A percentile compares a stretch with the other conserved stretches of the same genome.
phyloP scores from a whole-genome alignment of 176 grass and related monocot species.

The Metroxylon sagu region DNA sequence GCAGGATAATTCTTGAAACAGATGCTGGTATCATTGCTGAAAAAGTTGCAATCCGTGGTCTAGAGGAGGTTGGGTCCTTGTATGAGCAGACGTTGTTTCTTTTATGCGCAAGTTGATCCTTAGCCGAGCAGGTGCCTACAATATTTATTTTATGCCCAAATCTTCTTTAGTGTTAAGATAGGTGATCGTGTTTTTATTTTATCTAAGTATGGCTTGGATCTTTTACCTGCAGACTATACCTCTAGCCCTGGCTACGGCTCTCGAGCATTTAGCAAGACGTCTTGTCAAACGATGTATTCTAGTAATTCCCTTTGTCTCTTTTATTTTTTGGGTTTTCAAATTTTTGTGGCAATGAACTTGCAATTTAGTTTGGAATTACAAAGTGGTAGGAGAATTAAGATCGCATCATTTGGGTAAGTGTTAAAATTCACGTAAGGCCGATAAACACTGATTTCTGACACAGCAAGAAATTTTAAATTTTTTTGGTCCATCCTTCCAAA shows the following conservation, averaged over 20 bases:
- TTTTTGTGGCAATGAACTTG: too few relatives aligned
- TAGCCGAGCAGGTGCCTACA: slow-evolving; percentile 1
- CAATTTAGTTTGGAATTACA: too few relatives aligned
- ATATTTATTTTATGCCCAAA: not conserved
- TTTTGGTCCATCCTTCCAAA: too few relatives aligned
- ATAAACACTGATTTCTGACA: too few relatives aligned
- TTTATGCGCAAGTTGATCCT: not conserved
- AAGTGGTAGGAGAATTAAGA: too few relatives aligned
- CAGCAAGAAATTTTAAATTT: too few relatives aligned
- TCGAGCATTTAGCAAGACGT: slow-evolving; percentile 3
- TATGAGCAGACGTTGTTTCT: not conserved
- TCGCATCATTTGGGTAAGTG: too few relatives aligned
- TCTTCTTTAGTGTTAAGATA: not conserved
- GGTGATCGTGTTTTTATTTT: not conserved
- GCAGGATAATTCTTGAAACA: slow-evolving; percentile 9
- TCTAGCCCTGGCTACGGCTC: not conserved
- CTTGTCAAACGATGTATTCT: not conserved
- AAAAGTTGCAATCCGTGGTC: slow-evolving; percentile 1
- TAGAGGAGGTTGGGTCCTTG: not conserved
- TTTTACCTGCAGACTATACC: slow-evolving; percentile 5
- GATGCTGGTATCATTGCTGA: not conserved
- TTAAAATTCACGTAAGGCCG: too few relatives aligned
- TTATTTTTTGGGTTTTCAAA: too few relatives aligned
- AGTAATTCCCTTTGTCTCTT: too few relatives aligned
- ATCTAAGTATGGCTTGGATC: not conserved